Percentiles rank a stretch among this genome's conserved stretches.
Conservation (phyloP, 805 yeast species). For the Dipodascus geniculatus region DNA sequence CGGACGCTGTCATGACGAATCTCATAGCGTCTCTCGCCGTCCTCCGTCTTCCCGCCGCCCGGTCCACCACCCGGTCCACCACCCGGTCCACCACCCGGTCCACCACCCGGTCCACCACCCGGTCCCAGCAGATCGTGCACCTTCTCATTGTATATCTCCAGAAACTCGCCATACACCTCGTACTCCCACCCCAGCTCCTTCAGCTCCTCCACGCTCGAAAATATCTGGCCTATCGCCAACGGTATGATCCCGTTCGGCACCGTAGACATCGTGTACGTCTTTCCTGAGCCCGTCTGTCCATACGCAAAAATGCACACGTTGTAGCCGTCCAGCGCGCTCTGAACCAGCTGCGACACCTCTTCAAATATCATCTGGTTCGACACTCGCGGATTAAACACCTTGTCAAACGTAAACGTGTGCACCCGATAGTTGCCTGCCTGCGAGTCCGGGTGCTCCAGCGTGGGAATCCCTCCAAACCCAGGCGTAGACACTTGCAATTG, state of each 20-base stretch:
- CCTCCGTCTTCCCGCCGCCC: no score
- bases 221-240: conserved; percentile 61
- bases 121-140: conserved; percentile 53
- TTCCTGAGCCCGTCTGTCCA: conserved; percentile 96
- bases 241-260: conserved; percentile 70
- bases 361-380: conserved; percentile 59
- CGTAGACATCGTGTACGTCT: conserved; percentile 80
- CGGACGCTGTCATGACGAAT: conserved; percentile 54
- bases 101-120: conserved; percentile 14
- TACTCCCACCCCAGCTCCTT: conserved; percentile 52
- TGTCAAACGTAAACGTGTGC: conserved; percentile 58
- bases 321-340: conserved; percentile 76
- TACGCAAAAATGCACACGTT: conserved; percentile 93
- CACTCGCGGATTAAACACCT: conserved; percentile 47
- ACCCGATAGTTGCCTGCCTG: conserved; percentile 16
- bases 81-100: no score
- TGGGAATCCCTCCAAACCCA: background rate
- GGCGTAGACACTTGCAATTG: conserved; percentile 11
- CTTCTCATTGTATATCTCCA: conserved; percentile 82
- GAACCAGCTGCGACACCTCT: conserved; percentile 78
- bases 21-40: conserved; percentile 37
- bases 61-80: no score
- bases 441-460: conserved; percentile 7
- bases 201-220: conserved; percentile 39
- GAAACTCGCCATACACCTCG: conserved; percentile 55